Evolutionary conservation across 2,329 filamentous ascomycete genomes (phyloP).

Genomic region (Penicillium sp.): DNA sequence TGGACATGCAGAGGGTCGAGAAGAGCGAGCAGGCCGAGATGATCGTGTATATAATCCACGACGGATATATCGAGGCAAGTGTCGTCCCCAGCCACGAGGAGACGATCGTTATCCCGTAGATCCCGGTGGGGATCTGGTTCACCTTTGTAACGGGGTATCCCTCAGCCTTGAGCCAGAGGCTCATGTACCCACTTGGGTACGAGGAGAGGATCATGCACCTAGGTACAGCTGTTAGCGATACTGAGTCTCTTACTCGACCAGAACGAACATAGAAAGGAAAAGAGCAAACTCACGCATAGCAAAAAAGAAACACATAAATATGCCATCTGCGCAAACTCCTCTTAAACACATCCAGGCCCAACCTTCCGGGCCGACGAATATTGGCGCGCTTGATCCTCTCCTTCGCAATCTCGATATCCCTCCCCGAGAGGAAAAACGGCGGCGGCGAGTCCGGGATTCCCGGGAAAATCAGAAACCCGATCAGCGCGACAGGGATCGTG

Average conservation of each 20-base stretch:
- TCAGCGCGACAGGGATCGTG: constrained; percentile 59
- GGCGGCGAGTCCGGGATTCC: constrained; percentile 48
- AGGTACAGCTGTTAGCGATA: neutral
- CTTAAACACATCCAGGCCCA: constrained; percentile 52
- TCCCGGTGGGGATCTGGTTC: constrained; percentile 57
- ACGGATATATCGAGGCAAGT: constrained; percentile 56
- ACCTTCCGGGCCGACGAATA: constrained; percentile 45
- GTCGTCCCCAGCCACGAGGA: constrained; percentile 57
- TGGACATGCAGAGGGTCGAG: constrained; percentile 52
- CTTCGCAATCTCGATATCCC: constrained; percentile 45
- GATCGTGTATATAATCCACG: constrained; percentile 55
- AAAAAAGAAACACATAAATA: constrained; percentile 56
- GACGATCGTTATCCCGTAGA: constrained; percentile 55
- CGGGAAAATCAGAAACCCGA: constrained; percentile 57
- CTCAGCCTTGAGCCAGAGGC: constrained; percentile 58
- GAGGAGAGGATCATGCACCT: constrained; percentile 53
- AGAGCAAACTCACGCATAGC: constrained; percentile 52
- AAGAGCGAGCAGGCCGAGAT: constrained; percentile 49
- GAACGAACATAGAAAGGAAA: constrained; percentile 18
- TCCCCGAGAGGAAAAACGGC: constrained; percentile 44
- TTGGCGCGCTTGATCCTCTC: constrained; percentile 31
- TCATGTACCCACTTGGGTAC: constrained; percentile 56
- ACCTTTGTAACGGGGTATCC: constrained; percentile 55
- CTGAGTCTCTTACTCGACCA: too few species aligned
- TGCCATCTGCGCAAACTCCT: constrained; percentile 56